Evolutionary conservation across 108 stramenopile genomes (phyloP).

Genomic region (Stephanodiscus minutulus): DNA sequence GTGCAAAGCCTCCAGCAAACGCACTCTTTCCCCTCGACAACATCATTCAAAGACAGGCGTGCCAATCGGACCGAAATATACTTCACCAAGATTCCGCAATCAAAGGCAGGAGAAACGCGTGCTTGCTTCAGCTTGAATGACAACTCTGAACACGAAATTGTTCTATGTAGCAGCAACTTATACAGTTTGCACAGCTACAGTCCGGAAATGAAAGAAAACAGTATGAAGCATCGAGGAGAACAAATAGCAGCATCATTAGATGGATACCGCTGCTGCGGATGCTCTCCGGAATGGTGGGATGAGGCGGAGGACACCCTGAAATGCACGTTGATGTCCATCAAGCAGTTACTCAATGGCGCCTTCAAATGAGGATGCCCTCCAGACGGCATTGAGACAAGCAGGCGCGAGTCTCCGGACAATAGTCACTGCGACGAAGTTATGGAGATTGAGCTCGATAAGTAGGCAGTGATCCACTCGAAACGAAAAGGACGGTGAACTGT

Average conservation of each 20-base stretch:
- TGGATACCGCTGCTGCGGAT: not conserved
- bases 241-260: not conserved
- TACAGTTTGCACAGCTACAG: not conserved
- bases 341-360: not conserved
- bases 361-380: not conserved
- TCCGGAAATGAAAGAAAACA: not conserved
- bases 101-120: not conserved
- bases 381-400: not conserved
- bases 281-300: not conserved
- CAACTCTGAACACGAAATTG: not conserved
- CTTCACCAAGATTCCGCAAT: not conserved
- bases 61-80: not conserved
- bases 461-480: not conserved
- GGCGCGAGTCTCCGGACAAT: not conserved
- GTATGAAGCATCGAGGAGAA: constrained; percentile 1
- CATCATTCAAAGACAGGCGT: not conserved
- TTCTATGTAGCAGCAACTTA: not conserved
- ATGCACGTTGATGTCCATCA: not conserved
- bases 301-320: not conserved
- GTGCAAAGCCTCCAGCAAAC: too few species aligned
- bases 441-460: not conserved
- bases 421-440: not conserved
- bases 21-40: too few species aligned
- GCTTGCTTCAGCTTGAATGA: not conserved
- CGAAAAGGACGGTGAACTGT: not conserved